Base-by-base conservation (phyloP, 192 early-diverging fungal genomes). In the Kickxella alabastrina region DNA sequence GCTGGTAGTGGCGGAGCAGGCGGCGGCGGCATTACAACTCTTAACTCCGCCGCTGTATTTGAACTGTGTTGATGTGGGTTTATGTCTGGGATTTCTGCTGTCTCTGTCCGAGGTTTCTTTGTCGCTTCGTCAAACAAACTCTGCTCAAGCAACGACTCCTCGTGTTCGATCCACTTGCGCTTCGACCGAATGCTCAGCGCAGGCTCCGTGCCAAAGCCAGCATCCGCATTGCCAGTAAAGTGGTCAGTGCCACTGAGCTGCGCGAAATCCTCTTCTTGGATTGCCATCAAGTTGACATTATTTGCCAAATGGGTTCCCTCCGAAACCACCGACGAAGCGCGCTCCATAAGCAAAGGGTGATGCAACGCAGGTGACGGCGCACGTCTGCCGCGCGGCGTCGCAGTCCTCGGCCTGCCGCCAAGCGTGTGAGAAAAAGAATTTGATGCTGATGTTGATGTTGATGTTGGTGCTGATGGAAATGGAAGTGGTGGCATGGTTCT, bases 291-390 rank as follows among this genome's bases (percentile, higher is more conserved):
- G 21, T 58, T 52, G 3, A 66, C 64, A 12, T 51, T 59, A 15
- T 29, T 23, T 4, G 64, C 64, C 45, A 66, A 21, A 23, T 50
- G 55, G 14, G 64, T 50, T 15, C 64, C 31, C n/a, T 49, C 64
- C 13, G 64, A 66, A 10, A 59, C 40, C 0, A 45, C 64, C 9
- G 64, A 66, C 5, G 13, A 27, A 1, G 64, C 29, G 5, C 64
- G 41, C 29, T 26, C 44, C 9, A 34, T 34, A 8, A 34, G 49
- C 18, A 42, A 24, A 8, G 40, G 54, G 25, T 25, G 19, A 18
- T 18, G 34, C 13, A 41, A 5, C 26, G 22, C 17, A 17, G 37
- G 21, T 10, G 37, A 26, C 13, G 29, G 41, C 22, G 43, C 18
- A 1, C 37, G 22, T 8, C 41, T 41, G 18, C 21, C 42, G 15